A percentile compares a stretch with the other conserved stretches of the same genome.
phyloP scores from a whole-genome alignment of 2,329 filamentous ascomycete genomes.

The Volutella citrinella region DNA sequence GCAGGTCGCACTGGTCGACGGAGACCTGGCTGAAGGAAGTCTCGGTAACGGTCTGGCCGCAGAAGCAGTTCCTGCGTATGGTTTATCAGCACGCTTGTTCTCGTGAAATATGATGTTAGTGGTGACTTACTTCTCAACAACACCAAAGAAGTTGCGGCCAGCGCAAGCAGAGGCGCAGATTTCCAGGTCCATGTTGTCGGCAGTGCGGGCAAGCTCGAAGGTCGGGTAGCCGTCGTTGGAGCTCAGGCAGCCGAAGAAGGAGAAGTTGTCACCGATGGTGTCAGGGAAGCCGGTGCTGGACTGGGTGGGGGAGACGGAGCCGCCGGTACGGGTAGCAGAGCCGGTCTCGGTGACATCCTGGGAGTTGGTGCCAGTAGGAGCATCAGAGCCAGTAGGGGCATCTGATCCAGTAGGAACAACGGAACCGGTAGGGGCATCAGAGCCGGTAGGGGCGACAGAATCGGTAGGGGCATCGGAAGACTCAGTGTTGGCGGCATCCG shows the following conservation, averaged over 20 bases:
- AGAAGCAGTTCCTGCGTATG: constrained; percentile 19
- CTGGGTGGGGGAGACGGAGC: constrained; percentile 23
- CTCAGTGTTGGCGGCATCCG: too few species aligned
- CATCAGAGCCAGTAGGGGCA: background rate
- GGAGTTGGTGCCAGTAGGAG: constrained; percentile 36
- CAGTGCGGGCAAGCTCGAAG: constrained; percentile 16
- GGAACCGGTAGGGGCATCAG: constrained; percentile 2
- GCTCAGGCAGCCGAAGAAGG: constrained; percentile 24
- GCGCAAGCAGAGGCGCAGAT: constrained; percentile 23
- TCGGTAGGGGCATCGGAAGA: too few species aligned
- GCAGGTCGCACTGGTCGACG: constrained; percentile 11
- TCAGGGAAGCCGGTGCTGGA: constrained; percentile 22
- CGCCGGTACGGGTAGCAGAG: constrained; percentile 18
- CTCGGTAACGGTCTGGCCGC: constrained; percentile 15
- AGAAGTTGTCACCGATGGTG: constrained; percentile 17
- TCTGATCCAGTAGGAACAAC: background rate
- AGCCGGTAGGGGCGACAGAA: too few species aligned
- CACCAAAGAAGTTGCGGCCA: constrained; percentile 23
- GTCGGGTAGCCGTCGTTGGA: constrained; percentile 19
- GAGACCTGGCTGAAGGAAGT: constrained; percentile 9
- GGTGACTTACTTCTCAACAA: constrained; percentile 19
- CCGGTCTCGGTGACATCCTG: constrained; percentile 26
- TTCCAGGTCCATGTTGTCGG: constrained; percentile 21
- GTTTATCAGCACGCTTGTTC: background rate
- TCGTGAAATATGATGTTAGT: accelerated